A percentile compares a stretch with the other conserved stretches of the same genome.
phyloP scores from a whole-genome alignment of 2,329 filamentous ascomycete genomes.

The Fusarium torulosum region DNA sequence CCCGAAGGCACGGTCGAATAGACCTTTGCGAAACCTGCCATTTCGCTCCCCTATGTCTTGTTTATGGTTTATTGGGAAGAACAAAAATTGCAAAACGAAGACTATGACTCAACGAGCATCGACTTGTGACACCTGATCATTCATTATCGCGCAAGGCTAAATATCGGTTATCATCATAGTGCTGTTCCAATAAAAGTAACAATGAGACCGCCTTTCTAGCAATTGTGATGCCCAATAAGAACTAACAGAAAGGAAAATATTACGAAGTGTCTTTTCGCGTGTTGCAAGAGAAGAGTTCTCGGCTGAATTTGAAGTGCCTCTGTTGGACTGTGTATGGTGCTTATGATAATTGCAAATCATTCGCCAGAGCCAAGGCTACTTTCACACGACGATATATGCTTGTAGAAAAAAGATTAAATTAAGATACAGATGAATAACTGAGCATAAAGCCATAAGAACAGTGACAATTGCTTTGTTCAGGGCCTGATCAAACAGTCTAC shows the following conservation, averaged over 20 bases:
- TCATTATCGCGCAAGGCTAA: conserved; percentile 28
- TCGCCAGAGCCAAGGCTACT: too few species aligned
- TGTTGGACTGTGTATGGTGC: too few species aligned
- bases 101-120: not conserved
- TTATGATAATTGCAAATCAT: too few species aligned
- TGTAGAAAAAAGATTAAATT: too few species aligned
- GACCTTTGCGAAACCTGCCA: conserved; percentile 33
- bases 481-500: too few species aligned
- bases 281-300: not conserved
- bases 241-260: not conserved
- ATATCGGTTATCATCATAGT: conserved; percentile 37
- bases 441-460: too few species aligned
- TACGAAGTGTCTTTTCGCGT: not conserved
- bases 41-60: not conserved
- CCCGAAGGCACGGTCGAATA: conserved; percentile 49
- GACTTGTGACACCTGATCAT: not conserved
- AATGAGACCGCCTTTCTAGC: not conserved
- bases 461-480: too few species aligned
- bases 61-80: not conserved
- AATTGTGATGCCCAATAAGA: not conserved
- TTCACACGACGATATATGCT: too few species aligned
- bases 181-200: not conserved
- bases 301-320: too few species aligned
- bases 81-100: not conserved
- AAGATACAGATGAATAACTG: too few species aligned